phyloP scores from a whole-genome alignment of 371 early-diverging fungal genomes.

The Cokeromyces recurvatus region DNA sequence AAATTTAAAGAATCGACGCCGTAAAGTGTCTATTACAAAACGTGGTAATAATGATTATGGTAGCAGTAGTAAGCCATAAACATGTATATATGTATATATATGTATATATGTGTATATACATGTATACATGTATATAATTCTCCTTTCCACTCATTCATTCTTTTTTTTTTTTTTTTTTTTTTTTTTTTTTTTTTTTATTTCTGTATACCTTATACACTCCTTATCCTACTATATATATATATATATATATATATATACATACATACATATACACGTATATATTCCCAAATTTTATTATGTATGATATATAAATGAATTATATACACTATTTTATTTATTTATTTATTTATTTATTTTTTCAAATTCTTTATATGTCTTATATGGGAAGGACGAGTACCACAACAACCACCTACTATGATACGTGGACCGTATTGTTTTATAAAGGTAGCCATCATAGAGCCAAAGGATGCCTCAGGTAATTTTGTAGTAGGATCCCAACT shows the following conservation, averaged over 20 bases:
- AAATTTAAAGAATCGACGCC: constrained; percentile 31
- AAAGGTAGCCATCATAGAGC: constrained; percentile 13
- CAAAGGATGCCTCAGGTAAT: constrained; percentile 30
- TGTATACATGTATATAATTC: too few relatives aligned
- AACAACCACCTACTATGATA: constrained; percentile 49
- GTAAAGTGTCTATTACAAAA: constrained; percentile 12
- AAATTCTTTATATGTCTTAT: constrained; percentile 17
- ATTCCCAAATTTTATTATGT: neutral
- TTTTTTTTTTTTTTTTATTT: too few relatives aligned
- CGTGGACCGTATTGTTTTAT: constrained; percentile 16
- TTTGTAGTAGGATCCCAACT: constrained; percentile 20
- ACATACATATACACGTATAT: too few relatives aligned
- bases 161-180: too few relatives aligned
- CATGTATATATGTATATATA: too few relatives aligned
- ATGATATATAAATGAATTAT: constrained; percentile 1
- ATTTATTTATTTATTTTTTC: neutral
- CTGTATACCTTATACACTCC: too few relatives aligned
- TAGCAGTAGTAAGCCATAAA: too few relatives aligned
- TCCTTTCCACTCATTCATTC: too few relatives aligned
- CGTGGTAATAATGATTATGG: constrained; percentile 1
- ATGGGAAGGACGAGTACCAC: constrained; percentile 37
- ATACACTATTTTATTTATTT: neutral
- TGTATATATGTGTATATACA: too few relatives aligned
- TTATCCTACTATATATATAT: too few relatives aligned
- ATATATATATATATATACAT: too few relatives aligned